phyloP scores from a whole-genome alignment of 176 grass and related monocot species.

The Carex scoparia region DNA sequence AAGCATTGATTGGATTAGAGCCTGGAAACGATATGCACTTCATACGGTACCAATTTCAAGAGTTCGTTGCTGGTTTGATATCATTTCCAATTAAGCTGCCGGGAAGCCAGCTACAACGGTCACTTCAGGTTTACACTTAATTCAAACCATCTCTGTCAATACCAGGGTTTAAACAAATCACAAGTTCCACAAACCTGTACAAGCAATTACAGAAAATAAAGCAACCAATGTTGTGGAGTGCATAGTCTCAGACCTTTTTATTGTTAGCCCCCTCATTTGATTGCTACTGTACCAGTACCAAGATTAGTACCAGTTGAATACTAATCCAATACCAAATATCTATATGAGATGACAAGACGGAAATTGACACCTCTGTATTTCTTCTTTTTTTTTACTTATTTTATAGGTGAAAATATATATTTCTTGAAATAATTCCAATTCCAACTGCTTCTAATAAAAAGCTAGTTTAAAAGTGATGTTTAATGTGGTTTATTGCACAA shows the following conservation, averaged over 20 bases:
- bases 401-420: not conserved
- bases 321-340: not conserved
- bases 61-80: conserved; percentile 98
- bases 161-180: not conserved
- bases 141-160: not conserved
- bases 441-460: conserved; percentile 12
- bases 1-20: conserved; percentile 83
- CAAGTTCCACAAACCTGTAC: not conserved
- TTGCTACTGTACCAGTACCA: not conserved
- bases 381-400: not conserved
- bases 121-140: conserved; percentile 51
- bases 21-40: conserved; percentile 68
- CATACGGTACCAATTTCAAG: conserved; percentile 78
- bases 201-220: not conserved
- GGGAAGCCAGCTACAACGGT: conserved; percentile 78
- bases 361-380: not conserved
- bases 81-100: conserved; percentile 95
- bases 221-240: not conserved
- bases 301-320: not conserved
- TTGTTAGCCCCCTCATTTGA: not conserved
- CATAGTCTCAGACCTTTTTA: not conserved
- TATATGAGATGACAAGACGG: not conserved
- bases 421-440: not conserved
- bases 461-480: not conserved
- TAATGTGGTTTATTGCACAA: not conserved